Evolutionary conservation across 257 asterid genomes (phyloP), one percentile per base, ranked within the genome.

Genomic region (Solanum sejunctum): DNA sequence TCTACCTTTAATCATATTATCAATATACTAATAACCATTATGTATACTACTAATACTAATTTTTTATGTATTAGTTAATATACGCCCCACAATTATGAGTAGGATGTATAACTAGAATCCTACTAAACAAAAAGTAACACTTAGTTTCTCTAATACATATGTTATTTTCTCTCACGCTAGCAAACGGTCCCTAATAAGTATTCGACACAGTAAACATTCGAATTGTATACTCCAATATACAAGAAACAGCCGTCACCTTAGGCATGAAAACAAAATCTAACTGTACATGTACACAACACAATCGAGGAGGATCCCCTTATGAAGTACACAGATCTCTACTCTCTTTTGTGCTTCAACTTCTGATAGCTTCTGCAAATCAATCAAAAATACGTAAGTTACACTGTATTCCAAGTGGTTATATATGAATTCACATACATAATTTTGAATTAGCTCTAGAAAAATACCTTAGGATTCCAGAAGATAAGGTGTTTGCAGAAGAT

Each of bases 391-490:
- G 36, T 2, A 51, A 3, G 61, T 21, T 60, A 21, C 36, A 32
- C 36, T 32, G 36, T 32, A 32, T 32, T 32, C 36, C 36, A 32
- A 32, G 36, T 32, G 36, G 36, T 32, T 32, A 32, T 32, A 32
- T 32, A 32, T 32, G 3, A 32, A 32, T 32, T 32, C 36, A 32
- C 36, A 32, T 32, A 32, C 36, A 32, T 32, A 32, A 32, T 32
- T 32, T 32, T 32, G 36, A 32, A 32, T 32, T 3, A 32, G 36
- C 36, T 32, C 36, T 32, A 32, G 61, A 57, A 57, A 36, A 36
- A 6, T 70, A 84, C 86, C 86, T 87, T 82, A 90, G 17, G 89
- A 86, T 70, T 90, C 91, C 39, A 90, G 69, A 12, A 84, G 66
- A 64, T 61, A 87, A 4, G 89, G 86, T 0, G 89, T 86, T 78